Conservation (phyloP, 1,139 yeast genomes). For the Lodderomyces orthopsilosis region DNA sequence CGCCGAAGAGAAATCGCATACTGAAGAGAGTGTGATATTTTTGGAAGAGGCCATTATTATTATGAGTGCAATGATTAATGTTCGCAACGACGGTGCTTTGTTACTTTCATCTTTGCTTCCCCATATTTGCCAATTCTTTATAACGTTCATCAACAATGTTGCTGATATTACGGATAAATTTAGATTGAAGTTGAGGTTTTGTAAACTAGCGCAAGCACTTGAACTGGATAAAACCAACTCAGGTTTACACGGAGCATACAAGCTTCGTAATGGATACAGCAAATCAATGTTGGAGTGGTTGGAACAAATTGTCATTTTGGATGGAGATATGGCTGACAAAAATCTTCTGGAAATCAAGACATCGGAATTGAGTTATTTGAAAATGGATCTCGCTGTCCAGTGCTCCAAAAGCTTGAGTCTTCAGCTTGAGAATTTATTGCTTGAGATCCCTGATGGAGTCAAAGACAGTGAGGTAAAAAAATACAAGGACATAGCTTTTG, state of each 20-base stretch:
- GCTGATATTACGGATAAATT: conserved; percentile 37
- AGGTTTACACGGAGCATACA: conserved; percentile 55
- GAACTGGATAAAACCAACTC: conserved; percentile 39
- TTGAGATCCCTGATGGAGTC: conserved; percentile 63
- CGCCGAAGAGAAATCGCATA: conserved; percentile 24
- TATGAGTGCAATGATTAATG: conserved; percentile 35
- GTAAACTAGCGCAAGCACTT: conserved; percentile 52
- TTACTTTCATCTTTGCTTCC: conserved; percentile 36
- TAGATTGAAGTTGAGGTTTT: conserved; percentile 56
- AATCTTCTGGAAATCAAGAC: conserved; percentile 15
- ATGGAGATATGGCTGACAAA: conserved; percentile 16
- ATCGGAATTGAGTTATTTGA: conserved; percentile 52
- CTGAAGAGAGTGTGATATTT: conserved; percentile 33
- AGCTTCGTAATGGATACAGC: conserved; percentile 59
- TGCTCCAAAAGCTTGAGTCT: conserved; percentile 57
- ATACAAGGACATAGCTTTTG: conserved; percentile 64
- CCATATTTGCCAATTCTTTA: conserved; percentile 27
- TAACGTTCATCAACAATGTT: conserved; percentile 33
- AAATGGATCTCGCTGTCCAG: conserved; percentile 66
- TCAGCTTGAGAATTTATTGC: conserved; percentile 51
- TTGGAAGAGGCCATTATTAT: conserved; percentile 42
- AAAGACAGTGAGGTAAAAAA: conserved; percentile 54
- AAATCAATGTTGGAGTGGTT: conserved; percentile 66
- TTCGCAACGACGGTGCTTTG: conserved; percentile 39
- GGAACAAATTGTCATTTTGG: conserved; percentile 50